Evolutionary conservation across 306 rosid genomes (phyloP).

Genomic region (Castanea crenata): DNA sequence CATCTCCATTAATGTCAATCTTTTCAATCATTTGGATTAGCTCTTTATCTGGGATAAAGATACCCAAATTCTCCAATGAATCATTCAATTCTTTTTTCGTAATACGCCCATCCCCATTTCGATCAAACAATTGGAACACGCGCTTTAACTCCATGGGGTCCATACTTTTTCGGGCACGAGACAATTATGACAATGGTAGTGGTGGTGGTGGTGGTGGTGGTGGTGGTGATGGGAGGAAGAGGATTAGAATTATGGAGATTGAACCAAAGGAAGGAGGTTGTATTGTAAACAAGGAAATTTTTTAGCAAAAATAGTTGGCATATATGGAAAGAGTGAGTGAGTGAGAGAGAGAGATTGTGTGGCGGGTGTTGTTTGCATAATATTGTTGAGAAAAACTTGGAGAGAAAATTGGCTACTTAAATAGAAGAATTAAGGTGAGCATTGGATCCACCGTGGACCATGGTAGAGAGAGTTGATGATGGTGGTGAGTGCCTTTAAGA

Average conservation of each 20-base stretch:
- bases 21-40: slow-evolving; percentile 57
- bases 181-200: not conserved
- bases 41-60: slow-evolving; percentile 62
- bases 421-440: not conserved
- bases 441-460: not conserved
- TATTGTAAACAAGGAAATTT: slow-evolving; percentile 53
- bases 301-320: slow-evolving; percentile 51
- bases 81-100: slow-evolving; percentile 64
- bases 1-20: slow-evolving; percentile 68
- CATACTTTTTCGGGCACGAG: slow-evolving; percentile 30
- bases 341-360: slow-evolving; percentile 1
- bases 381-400: slow-evolving; percentile 15
- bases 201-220: slow-evolving; percentile 19
- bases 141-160: slow-evolving; percentile 55
- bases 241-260: slow-evolving; percentile 25
- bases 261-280: slow-evolving; percentile 43
- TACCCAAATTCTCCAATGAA: slow-evolving; percentile 69
- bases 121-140: slow-evolving; percentile 78
- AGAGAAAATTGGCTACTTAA: slow-evolving; percentile 24
- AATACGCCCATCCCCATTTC: slow-evolving; percentile 72
- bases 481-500: not conserved
- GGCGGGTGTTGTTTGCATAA: slow-evolving; percentile 12
- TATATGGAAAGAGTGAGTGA: not conserved
- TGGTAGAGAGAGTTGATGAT: not conserved
- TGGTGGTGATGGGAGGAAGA: slow-evolving; percentile 33